A percentile compares a stretch with the other conserved stretches of the same genome.
phyloP scores from a whole-genome alignment of 2,329 filamentous ascomycete species.

The Pestalotiopsis sp. region DNA sequence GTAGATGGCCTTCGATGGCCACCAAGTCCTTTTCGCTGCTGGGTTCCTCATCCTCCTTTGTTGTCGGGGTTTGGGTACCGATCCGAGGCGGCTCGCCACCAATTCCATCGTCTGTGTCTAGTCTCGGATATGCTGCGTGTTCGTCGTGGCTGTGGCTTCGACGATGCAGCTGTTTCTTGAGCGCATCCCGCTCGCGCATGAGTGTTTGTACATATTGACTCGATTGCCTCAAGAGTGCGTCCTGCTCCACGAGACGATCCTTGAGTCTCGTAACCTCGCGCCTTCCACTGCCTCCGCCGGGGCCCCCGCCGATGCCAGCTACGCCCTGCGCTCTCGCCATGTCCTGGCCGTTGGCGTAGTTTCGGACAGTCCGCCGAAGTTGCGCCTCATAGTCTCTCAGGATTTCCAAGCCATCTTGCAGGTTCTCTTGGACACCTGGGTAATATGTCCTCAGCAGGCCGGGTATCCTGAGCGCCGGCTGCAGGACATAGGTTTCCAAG shows the following conservation, averaged over 20 bases:
- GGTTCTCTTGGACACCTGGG: conserved; percentile 14
- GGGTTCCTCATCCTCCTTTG: conserved; percentile 5
- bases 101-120: not conserved
- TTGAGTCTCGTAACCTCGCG: conserved; percentile 18
- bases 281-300: not conserved
- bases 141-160: not conserved
- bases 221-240: conserved; percentile 18
- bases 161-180: conserved; percentile 16
- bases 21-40: not conserved
- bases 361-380: conserved; percentile 13
- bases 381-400: conserved; percentile 18
- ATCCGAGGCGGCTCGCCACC: not conserved
- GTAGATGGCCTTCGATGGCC: conserved; percentile 18
- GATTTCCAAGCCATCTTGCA: conserved; percentile 12
- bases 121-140: not conserved
- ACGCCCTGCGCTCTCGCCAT: conserved; percentile 16
- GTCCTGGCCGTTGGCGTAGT: conserved; percentile 15
- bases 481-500: conserved; percentile 19
- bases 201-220: conserved; percentile 18
- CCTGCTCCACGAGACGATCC: conserved; percentile 22
- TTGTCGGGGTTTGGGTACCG: conserved; percentile 3
- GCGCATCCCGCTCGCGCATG: conserved; percentile 18
- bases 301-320: not conserved
- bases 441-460: conserved; percentile 16
- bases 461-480: conserved; percentile 15